Percentiles rank a stretch among this genome's conserved stretches.
phyloP scores from a whole-genome alignment of 257 asterid genomes.

The Gardenia jasminoides region DNA sequence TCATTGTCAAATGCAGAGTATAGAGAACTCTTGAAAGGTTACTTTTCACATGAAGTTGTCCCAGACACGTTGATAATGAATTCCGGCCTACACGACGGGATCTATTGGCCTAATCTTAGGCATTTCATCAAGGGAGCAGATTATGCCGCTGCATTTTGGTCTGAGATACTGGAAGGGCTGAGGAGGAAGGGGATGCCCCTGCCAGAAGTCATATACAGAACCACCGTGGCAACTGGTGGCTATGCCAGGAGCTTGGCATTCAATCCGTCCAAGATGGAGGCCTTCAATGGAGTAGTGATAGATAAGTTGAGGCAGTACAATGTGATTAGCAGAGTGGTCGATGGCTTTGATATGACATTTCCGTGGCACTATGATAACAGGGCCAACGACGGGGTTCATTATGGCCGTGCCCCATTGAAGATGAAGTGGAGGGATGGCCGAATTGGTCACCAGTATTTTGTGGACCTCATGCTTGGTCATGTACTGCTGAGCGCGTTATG shows the following conservation, averaged over 20 bases:
- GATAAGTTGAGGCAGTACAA: slow-evolving; percentile 66
- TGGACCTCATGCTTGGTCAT: slow-evolving; percentile 90
- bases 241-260: slow-evolving; percentile 61
- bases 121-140: slow-evolving; percentile 54
- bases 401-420: slow-evolving; percentile 83
- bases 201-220: slow-evolving; percentile 66
- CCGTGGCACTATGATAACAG: slow-evolving; percentile 95
- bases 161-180: slow-evolving; percentile 47
- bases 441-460: slow-evolving; percentile 91
- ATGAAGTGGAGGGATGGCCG: slow-evolving; percentile 78
- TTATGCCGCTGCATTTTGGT: slow-evolving; percentile 76
- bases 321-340: slow-evolving; percentile 50
- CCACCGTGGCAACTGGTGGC: slow-evolving; percentile 87
- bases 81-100: slow-evolving; percentile 86
- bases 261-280: slow-evolving; percentile 97
- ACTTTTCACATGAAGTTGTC: slow-evolving; percentile 45
- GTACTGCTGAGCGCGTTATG: slow-evolving; percentile 65
- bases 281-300: slow-evolving; percentile 72
- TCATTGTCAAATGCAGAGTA: slow-evolving; percentile 52
- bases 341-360: slow-evolving; percentile 84
- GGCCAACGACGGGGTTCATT: slow-evolving; percentile 92
- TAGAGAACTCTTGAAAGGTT: slow-evolving; percentile 42
- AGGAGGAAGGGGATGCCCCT: slow-evolving; percentile 38
- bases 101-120: slow-evolving; percentile 59
- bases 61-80: slow-evolving; percentile 88